A percentile compares a stretch with the other conserved stretches of the same genome.
Evolutionary conservation across 164 flowering plant species (phyloP).

Genomic region (Chimonanthus salicifolius): DNA sequence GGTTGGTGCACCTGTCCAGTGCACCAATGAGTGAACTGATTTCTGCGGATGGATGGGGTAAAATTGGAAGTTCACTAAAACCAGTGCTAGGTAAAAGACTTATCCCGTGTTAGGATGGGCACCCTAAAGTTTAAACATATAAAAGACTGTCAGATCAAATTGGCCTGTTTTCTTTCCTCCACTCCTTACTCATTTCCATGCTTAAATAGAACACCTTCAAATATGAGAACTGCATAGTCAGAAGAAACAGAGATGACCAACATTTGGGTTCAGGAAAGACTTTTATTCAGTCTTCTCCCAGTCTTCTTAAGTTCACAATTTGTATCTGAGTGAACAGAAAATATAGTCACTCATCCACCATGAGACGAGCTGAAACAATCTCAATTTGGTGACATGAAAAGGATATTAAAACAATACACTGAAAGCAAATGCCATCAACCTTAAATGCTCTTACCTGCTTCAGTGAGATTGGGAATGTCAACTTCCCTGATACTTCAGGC

Average conservation of each 20-base stretch:
- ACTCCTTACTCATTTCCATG: neutral
- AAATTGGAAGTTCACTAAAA: no score
- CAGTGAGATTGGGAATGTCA: conserved; percentile 81
- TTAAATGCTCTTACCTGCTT: conserved; percentile 55
- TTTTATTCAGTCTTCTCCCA: neutral
- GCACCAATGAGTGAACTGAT: no score
- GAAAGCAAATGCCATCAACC: neutral
- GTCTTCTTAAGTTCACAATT: neutral
- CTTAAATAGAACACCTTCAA: neutral
- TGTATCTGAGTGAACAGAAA: neutral
- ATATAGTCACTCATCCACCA: neutral
- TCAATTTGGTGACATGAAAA: neutral
- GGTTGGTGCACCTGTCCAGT: no score
- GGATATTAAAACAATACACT: neutral
- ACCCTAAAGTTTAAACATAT: no score
- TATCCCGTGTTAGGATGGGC: no score
- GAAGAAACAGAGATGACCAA: neutral
- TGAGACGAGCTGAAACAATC: neutral
- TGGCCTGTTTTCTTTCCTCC: neutral
- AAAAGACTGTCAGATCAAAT: neutral
- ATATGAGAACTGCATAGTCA: neutral
- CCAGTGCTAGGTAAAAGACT: no score
- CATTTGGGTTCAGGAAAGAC: neutral
- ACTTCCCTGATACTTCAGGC: conserved; percentile 57
- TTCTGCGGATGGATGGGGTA: no score